phyloP scores from a whole-genome alignment of 2,329 filamentous ascomycete genomes.

The Alternaria gansuensis region DNA sequence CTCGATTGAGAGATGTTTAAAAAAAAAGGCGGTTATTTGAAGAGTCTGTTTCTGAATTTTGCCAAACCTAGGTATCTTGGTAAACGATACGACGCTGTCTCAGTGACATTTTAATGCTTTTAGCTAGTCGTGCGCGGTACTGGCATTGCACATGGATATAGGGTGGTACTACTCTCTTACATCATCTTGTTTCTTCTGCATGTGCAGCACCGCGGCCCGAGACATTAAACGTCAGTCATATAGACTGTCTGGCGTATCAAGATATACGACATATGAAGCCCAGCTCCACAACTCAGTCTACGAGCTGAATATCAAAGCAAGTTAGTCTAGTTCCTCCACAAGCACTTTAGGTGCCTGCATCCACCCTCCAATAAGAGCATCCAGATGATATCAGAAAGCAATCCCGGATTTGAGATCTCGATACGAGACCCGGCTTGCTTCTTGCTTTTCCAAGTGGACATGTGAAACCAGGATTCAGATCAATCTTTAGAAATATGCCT shows the following conservation, averaged over 20 bases:
- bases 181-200: not conserved
- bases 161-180: not conserved
- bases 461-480: not conserved
- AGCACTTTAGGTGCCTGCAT: not conserved
- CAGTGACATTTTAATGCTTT: not conserved
- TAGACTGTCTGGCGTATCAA: not conserved
- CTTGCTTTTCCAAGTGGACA: not conserved
- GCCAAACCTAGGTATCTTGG: not conserved
- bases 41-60: not conserved
- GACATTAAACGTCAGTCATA: not conserved
- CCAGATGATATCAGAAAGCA: not conserved
- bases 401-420: not conserved
- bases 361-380: not conserved
- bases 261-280: not conserved
- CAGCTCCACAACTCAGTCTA: not conserved
- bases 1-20: not conserved
- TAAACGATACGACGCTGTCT: not conserved
- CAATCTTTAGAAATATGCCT: not conserved
- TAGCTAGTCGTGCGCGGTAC: not conserved
- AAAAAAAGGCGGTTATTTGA: not conserved
- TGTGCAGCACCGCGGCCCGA: not conserved
- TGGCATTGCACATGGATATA: accelerated
- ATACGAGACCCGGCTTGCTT: not conserved
- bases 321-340: not conserved
- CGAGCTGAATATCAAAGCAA: not conserved